These are phyloP conservation scores for Phanerochaete carnosa DNA, from an alignment of 768 basidiomycete species.

Conservation along the genomic window DNA sequence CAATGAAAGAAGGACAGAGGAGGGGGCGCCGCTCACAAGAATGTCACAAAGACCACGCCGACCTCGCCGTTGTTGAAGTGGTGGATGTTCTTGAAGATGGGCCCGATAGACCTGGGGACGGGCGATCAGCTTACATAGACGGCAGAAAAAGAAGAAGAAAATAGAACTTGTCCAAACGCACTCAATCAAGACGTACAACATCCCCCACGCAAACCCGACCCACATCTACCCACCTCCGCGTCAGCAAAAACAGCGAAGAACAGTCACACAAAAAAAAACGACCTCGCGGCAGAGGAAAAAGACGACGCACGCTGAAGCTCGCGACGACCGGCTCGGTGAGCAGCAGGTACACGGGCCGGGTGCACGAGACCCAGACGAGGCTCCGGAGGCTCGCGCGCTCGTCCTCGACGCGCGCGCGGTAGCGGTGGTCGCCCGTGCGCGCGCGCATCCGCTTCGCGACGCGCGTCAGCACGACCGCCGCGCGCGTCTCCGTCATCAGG, in stretches of 20 bases:
- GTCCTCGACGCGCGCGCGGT: constrained; percentile 61
- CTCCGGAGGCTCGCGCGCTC: constrained; percentile 52
- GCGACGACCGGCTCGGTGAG: constrained; percentile 72
- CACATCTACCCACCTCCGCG: constrained; percentile 46
- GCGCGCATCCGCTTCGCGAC: constrained; percentile 62
- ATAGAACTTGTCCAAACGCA: too few species aligned
- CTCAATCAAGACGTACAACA: constrained; percentile 67
- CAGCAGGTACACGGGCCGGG: constrained; percentile 55
- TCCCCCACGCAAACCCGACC: constrained; percentile 75
- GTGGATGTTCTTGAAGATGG: constrained; percentile 54
- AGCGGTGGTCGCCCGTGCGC: constrained; percentile 59
- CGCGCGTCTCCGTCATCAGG: constrained; percentile 70
- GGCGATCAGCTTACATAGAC: too few species aligned
- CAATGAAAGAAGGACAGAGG: not conserved
- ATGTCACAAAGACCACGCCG: constrained; percentile 56
- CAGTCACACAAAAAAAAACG: too few species aligned
- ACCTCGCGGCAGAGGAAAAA: too few species aligned
- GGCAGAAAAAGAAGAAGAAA: too few species aligned
- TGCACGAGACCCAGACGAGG: constrained; percentile 67
- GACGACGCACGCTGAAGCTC: constrained; percentile 63
- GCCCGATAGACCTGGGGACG: constrained; percentile 56
- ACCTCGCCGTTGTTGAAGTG: constrained; percentile 55
- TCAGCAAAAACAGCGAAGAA: too few species aligned
- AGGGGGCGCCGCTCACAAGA: constrained; percentile 44
- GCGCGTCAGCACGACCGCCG: constrained; percentile 63